These are phyloP conservation scores for Sinapis alba DNA, from an alignment of 441 rosid species.

Conservation along the genomic window DNA sequence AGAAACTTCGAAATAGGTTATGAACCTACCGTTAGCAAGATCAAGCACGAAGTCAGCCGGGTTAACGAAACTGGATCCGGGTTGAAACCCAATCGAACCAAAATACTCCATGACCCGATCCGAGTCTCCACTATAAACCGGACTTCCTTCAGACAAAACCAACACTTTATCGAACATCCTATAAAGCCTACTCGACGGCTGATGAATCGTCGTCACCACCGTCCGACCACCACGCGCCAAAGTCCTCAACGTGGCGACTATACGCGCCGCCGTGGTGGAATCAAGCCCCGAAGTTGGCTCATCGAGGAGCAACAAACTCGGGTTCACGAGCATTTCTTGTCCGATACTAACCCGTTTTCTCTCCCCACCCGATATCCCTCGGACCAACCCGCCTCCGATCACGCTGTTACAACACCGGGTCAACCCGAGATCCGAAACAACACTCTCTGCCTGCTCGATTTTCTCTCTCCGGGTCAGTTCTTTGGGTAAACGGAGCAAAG, in stretches of 20 bases:
- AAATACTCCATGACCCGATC: conserved; percentile 76
- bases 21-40: conserved; percentile 79
- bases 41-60: conserved; percentile 94
- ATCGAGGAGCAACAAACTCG: conserved; percentile 77
- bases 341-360: conserved; percentile 90
- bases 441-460: conserved; percentile 64
- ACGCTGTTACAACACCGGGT: conserved; percentile 60
- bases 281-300: conserved; percentile 96
- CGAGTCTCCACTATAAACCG: conserved; percentile 67
- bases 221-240: conserved; percentile 84
- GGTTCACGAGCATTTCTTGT: conserved; percentile 88
- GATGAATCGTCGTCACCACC: conserved; percentile 80
- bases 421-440: conserved; percentile 74
- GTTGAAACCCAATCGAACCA: conserved; percentile 57
- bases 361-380: conserved; percentile 93
- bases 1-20: conserved; percentile 4
- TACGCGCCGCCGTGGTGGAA: conserved; percentile 81
- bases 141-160: conserved; percentile 75
- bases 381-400: conserved; percentile 74
- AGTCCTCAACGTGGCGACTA: conserved; percentile 57
- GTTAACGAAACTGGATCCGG: conserved; percentile 63
- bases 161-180: conserved; percentile 81
- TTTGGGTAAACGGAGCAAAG: conserved; percentile 74
- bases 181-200: conserved; percentile 83
- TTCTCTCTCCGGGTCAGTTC: conserved; percentile 60